Base-by-base conservation (phyloP, 2,329 filamentous ascomycete species). In the Ophiocordyceps camponoti-leonardi region DNA sequence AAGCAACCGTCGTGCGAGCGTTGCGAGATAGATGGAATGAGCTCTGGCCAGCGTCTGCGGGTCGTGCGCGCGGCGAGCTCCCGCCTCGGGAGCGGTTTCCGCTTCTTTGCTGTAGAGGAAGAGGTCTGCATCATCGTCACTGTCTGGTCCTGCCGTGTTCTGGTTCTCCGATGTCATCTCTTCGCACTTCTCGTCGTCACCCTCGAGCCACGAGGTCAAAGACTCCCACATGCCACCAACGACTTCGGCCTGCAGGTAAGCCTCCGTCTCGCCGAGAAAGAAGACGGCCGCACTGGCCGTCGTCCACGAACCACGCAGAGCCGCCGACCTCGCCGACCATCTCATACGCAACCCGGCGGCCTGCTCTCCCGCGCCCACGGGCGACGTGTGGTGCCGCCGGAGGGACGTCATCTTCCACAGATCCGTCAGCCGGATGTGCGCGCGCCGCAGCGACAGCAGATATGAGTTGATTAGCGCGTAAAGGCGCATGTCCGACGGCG, bases 391-490 rank as follows among this genome's bases (percentile, higher is more conserved):
- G 51, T 84, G 81, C 51, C 84, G 75, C 43, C 90, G 76, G 43
- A 94, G 73, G 1, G 79, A 76, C 6, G 81, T 86, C 49, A 84
- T 80, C 58, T 86, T 88, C 88, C 92, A 96, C 1, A 96, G 66
- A 52, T 85, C 79, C 1, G 85, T 83, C 1, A 96, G 71, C 35
- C 84, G 81, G 16, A 94, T 76, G 58, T 95, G 87, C 3, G 87
- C 85, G 47, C 88, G 78, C 45, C 86, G 81, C 50, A 96, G 79
- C 0, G 86, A 83, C 11, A 95, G 67, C 0, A 98, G 73, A 54
- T 95, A 96, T 2, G 86, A 75, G 59, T 93, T 87, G 49, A 95
- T 81, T n/a, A 73, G 72, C 0, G 86, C 83, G 61, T 96, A 98
- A 1, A 77, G 75, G 43, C 82, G 74, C 12, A 94, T 65, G 55